Evolutionary conservation across 805 yeast species (phyloP).

Genomic region (Nadsonia fulvescens): DNA sequence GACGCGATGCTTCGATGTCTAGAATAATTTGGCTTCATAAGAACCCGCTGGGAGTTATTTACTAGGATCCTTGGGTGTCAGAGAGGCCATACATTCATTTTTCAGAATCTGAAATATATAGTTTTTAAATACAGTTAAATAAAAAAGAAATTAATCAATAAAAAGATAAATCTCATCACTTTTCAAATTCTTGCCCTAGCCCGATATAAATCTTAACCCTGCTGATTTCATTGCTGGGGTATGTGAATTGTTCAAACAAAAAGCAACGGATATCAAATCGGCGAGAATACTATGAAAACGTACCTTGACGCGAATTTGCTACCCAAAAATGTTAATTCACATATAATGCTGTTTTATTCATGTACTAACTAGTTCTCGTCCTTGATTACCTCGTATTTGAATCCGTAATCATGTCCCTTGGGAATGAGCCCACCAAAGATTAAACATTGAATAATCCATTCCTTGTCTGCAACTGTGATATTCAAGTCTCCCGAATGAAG

Average conservation of each 20-base stretch:
- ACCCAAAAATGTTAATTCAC: no score
- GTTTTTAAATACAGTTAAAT: neutral
- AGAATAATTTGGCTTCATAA: slow-evolving; percentile 18
- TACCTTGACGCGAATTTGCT: no score
- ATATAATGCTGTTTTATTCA: no score
- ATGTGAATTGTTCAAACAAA: no score
- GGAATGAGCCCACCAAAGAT: slow-evolving; percentile 15
- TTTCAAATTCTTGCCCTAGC: neutral
- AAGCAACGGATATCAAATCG: no score
- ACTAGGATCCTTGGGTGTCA: slow-evolving; percentile 16
- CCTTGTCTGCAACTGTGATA: slow-evolving; percentile 9
- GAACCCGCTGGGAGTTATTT: slow-evolving; percentile 14
- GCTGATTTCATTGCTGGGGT: neutral
- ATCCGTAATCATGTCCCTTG: no score
- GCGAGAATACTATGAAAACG: no score
- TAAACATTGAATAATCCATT: slow-evolving; percentile 18
- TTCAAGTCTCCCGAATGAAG: no score
- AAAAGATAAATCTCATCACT: neutral
- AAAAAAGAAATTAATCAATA: neutral
- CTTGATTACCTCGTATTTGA: no score
- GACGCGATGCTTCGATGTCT: no score
- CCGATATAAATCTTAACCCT: neutral
- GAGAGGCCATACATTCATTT: slow-evolving; percentile 19
- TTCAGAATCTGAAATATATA: neutral
- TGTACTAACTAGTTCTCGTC: no score